Evolutionary conservation across 1,139 yeast species (phyloP).

Genomic region (Blastobotrys arbuscula): DNA sequence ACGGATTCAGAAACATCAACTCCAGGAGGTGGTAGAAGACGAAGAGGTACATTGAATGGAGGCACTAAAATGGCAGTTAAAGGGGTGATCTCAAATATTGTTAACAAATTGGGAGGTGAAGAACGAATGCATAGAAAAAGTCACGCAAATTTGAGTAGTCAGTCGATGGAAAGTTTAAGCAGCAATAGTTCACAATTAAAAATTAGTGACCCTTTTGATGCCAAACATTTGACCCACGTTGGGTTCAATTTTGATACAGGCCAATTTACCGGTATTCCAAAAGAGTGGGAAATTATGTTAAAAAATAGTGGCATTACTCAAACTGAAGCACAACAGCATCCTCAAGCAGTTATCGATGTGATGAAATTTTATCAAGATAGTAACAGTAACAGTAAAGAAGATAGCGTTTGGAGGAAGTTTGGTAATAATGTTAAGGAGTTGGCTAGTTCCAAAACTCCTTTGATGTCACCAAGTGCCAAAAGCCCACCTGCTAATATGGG

Average conservation of each 20-base stretch:
- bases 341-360: slow-evolving; percentile 91
- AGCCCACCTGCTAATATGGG: slow-evolving; percentile 19
- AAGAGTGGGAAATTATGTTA: slow-evolving; percentile 82
- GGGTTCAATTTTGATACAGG: slow-evolving; percentile 82
- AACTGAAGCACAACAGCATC: slow-evolving; percentile 82
- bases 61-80: slow-evolving; percentile 39
- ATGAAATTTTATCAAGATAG: slow-evolving; percentile 78
- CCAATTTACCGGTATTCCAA: slow-evolving; percentile 83
- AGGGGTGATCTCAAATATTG: slow-evolving; percentile 47
- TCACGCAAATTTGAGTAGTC: neutral
- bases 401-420: slow-evolving; percentile 70
- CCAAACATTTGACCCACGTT: slow-evolving; percentile 89
- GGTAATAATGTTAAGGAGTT: slow-evolving; percentile 32
- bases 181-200: slow-evolving; percentile 37
- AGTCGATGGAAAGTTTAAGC: neutral
- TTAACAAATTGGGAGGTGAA: slow-evolving; percentile 39
- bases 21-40: slow-evolving; percentile 17
- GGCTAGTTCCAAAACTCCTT: slow-evolving; percentile 2
- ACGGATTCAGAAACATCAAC: slow-evolving; percentile 11
- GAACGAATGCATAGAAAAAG: slow-evolving; percentile 11
- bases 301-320: slow-evolving; percentile 82
- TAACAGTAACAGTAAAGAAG: slow-evolving; percentile 58
- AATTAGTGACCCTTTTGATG: slow-evolving; percentile 85
- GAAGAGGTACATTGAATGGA: slow-evolving; percentile 27
- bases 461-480: slow-evolving; percentile 14